Evolutionary conservation across 352 stramenopile genomes (phyloP).

Genomic region (Globisporangium polare): DNA sequence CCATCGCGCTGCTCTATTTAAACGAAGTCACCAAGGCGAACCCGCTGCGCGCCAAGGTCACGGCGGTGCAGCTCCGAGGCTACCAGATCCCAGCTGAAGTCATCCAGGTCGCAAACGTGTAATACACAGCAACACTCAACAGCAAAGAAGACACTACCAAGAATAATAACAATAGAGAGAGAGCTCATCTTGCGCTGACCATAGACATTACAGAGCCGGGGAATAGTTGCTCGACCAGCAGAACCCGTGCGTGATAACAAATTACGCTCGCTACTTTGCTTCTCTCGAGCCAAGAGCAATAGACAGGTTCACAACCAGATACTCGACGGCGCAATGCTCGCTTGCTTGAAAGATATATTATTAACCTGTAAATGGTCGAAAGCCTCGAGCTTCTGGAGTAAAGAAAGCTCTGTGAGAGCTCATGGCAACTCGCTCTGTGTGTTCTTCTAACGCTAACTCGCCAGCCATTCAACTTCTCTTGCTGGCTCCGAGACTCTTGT

Average conservation of each 20-base stretch:
- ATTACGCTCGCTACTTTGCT: not conserved
- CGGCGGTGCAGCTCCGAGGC: slow-evolving; percentile 61
- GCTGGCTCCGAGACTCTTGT: not conserved
- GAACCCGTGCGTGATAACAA: not conserved
- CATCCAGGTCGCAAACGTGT: slow-evolving; percentile 56
- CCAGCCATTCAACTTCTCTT: not conserved
- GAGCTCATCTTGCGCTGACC: not conserved
- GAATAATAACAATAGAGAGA: too few relatives aligned
- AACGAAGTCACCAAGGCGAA: slow-evolving; percentile 81
- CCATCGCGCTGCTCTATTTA: slow-evolving; percentile 67
- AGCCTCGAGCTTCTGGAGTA: not conserved
- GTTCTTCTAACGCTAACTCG: not conserved
- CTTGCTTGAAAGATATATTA: slow-evolving; percentile 5
- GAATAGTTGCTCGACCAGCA: too few relatives aligned
- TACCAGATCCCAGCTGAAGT: slow-evolving; percentile 52
- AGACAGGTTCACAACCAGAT: not conserved
- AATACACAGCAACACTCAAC: slow-evolving; percentile 7
- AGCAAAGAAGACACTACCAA: not conserved
- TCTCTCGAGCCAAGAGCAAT: too few relatives aligned
- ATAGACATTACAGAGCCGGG: not conserved
- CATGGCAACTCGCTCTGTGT: not conserved
- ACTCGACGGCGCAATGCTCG: not conserved
- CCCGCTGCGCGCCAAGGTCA: slow-evolving; percentile 65
- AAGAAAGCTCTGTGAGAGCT: not conserved
- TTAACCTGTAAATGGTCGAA: not conserved